Conservation (phyloP, 2,329 filamentous ascomycete genomes). For the Alternaria brassicicola region DNA sequence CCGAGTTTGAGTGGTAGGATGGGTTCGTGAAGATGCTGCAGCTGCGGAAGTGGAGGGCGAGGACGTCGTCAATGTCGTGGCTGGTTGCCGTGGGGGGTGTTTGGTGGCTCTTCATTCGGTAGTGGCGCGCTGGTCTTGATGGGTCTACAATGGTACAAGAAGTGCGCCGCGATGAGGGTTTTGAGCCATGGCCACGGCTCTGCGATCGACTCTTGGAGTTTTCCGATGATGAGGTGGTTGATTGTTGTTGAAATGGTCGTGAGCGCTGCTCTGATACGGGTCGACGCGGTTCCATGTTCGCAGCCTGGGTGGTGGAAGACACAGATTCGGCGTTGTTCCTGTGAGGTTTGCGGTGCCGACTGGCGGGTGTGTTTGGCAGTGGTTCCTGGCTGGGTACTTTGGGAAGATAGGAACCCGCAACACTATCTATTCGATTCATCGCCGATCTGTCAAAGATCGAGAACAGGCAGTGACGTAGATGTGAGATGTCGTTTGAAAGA, state of each 20-base stretch:
- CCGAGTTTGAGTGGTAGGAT: conserved; percentile 33
- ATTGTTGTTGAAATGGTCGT: conserved; percentile 32
- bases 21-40: conserved; percentile 45
- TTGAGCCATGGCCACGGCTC: conserved; percentile 36
- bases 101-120: conserved; percentile 44
- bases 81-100: conserved; percentile 28
- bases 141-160: conserved; percentile 45
- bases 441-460: conserved; percentile 30
- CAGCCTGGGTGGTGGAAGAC: conserved; percentile 4
- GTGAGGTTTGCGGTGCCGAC: conserved; percentile 24
- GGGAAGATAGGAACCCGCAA: conserved; percentile 31
- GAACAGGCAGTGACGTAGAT: conserved; percentile 24
- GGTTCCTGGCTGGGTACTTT: conserved; percentile 24
- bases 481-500: conserved; percentile 5
- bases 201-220: conserved; percentile 38
- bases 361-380: conserved; percentile 29
- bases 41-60: conserved; percentile 49
- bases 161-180: conserved; percentile 45
- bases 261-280: conserved; percentile 38
- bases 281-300: conserved; percentile 21
- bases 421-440: conserved; percentile 46
- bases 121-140: conserved; percentile 43
- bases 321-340: conserved; percentile 12
- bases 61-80: conserved; percentile 48
- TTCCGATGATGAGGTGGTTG: conserved; percentile 38